phyloP scores from a whole-genome alignment of 2,329 filamentous ascomycete genomes.

The Hypoxylon sp. region DNA sequence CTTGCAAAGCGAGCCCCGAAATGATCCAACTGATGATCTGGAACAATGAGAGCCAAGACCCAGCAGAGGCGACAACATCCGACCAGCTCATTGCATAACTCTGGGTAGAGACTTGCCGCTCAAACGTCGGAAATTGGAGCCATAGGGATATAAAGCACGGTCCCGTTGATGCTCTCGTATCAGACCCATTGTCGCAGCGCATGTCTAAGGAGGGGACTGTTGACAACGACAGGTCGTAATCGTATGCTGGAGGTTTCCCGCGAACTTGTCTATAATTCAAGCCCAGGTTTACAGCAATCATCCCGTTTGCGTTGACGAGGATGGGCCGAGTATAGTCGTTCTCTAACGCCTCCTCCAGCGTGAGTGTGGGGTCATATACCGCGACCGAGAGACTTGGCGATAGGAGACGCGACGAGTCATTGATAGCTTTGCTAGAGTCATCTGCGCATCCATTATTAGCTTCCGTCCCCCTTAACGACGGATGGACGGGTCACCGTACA shows the following conservation, averaged over 20 bases:
- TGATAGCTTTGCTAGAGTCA: slow-evolving; percentile 18
- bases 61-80: slow-evolving; percentile 26
- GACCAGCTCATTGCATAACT: slow-evolving; percentile 23
- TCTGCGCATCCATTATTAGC: slow-evolving; percentile 7
- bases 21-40: slow-evolving; percentile 30
- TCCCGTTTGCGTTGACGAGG: slow-evolving; percentile 25
- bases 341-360: slow-evolving; percentile 14
- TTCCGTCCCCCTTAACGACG: not conserved
- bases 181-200: slow-evolving; percentile 18
- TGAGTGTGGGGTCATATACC: slow-evolving; percentile 26
- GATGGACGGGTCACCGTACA: slow-evolving; percentile 4
- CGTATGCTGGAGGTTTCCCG: slow-evolving; percentile 20
- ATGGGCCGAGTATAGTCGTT: slow-evolving; percentile 26
- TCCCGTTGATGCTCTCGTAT: not conserved
- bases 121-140: slow-evolving; percentile 25
- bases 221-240: slow-evolving; percentile 17
- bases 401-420: slow-evolving; percentile 20
- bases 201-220: slow-evolving; percentile 7
- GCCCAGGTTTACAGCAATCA: slow-evolving; percentile 10
- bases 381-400: slow-evolving; percentile 24
- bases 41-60: slow-evolving; percentile 27
- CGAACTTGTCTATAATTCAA: slow-evolving; percentile 23
- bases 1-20: slow-evolving; percentile 15
- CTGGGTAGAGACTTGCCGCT: slow-evolving; percentile 28
- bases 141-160: slow-evolving; percentile 24